These are phyloP conservation scores for Nepenthes gracilis DNA, from an alignment of 148 eudicot species.

Conservation along the genomic window DNA sequence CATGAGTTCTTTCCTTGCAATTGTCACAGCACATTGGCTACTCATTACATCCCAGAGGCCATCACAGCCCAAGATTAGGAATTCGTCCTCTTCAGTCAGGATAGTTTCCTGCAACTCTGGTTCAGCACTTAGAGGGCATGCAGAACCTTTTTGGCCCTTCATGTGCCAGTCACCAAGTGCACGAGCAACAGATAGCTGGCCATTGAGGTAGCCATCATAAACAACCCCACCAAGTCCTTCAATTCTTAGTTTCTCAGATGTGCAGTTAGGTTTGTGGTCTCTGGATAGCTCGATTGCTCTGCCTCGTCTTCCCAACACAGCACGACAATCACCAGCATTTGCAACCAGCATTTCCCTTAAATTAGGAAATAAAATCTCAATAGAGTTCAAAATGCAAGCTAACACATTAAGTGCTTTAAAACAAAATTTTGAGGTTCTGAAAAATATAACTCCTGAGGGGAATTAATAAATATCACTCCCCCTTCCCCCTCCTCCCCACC, in stretches of 20 bases:
- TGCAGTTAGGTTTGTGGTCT: conserved; percentile 74
- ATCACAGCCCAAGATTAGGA: conserved; percentile 71
- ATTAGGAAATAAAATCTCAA: conserved; percentile 6
- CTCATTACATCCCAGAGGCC: conserved; percentile 97
- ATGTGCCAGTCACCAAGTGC: conserved; percentile 96
- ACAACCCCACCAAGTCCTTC: conserved; percentile 76
- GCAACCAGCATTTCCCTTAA: conserved; percentile 45
- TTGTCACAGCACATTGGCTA: conserved; percentile 73
- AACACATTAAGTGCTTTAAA: neutral
- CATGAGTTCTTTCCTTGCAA: conserved; percentile 60
- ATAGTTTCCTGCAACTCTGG: conserved; percentile 66
- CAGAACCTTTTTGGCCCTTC: conserved; percentile 64
- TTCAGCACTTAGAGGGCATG: conserved; percentile 64
- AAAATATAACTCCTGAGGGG: neutral
- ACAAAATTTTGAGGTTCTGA: neutral
- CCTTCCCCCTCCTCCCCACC: no score
- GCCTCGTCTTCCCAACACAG: conserved; percentile 73
- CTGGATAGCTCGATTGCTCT: conserved; percentile 70
- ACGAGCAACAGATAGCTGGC: conserved; percentile 74
- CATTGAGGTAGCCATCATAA: conserved; percentile 84
- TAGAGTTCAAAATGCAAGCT: neutral
- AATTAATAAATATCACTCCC: no score
- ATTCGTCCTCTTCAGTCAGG: conserved; percentile 70
- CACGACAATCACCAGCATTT: conserved; percentile 84
- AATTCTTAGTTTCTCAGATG: conserved; percentile 52